Evolutionary conservation across 257 asterid genomes (phyloP).

Genomic region (Scutellaria barbata): DNA sequence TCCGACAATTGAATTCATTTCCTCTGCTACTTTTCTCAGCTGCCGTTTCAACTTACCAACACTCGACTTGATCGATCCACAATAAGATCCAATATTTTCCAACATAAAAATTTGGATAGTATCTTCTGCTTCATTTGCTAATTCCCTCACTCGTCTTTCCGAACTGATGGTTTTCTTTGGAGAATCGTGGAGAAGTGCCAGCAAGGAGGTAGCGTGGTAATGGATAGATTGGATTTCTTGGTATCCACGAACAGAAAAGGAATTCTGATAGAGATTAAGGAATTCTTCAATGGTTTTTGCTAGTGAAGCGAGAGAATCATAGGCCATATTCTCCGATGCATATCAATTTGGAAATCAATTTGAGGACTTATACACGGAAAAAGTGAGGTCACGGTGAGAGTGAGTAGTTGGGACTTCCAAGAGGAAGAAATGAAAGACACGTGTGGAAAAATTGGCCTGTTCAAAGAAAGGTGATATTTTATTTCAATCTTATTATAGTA

Average conservation of each 20-base stretch:
- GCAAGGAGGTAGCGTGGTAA: not conserved
- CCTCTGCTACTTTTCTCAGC: not conserved
- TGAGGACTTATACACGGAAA: no score
- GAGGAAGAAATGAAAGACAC: no score
- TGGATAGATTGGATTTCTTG: not conserved
- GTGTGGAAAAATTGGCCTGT: no score
- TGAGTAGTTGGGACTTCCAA: no score
- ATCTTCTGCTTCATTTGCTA: slow-evolving; percentile 16
- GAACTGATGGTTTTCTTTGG: not conserved
- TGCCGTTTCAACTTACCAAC: not conserved
- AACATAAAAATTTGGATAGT: not conserved
- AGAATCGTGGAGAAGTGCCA: not conserved
- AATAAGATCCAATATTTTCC: not conserved
- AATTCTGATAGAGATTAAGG: not conserved
- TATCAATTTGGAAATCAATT: no score
- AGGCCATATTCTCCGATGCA: not conserved
- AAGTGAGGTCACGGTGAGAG: no score
- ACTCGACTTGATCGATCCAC: not conserved
- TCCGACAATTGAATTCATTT: not conserved
- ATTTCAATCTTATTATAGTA: no score
- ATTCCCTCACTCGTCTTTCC: slow-evolving; percentile 11
- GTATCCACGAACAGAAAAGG: not conserved
- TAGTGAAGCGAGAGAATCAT: slow-evolving; percentile 7
- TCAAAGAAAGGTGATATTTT: no score
- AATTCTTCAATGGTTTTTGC: not conserved